A percentile compares a stretch with the other conserved stretches of the same genome.
phyloP scores from a whole-genome alignment of 2,329 filamentous ascomycete species.

The Emydomyces testavorans region DNA sequence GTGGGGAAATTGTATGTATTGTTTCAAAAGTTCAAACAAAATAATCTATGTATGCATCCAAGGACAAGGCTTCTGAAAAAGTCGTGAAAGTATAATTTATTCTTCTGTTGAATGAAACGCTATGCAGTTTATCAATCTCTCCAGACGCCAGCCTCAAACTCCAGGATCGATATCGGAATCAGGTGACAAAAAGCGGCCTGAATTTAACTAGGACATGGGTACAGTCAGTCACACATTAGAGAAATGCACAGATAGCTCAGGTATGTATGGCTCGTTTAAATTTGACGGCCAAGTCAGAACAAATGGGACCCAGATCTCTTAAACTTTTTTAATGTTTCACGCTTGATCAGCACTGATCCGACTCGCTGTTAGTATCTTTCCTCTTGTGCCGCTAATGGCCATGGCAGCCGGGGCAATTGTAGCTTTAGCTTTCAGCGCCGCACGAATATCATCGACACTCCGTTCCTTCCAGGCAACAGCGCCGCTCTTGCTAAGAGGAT shows the following conservation, averaged over 20 bases:
- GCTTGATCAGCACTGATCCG: constrained; percentile 1
- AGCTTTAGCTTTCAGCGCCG: constrained; percentile 31
- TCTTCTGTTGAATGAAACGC: constrained; percentile 2
- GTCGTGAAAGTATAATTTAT: too few relatives aligned
- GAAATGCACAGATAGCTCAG: background rate
- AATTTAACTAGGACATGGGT: background rate
- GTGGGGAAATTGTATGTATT: background rate
- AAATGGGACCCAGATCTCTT: background rate
- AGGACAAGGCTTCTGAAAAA: too few relatives aligned
- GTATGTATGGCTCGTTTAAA: background rate
- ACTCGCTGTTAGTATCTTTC: constrained; percentile 8
- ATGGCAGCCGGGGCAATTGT: constrained; percentile 14
- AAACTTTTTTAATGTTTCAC: background rate
- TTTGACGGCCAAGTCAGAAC: background rate
- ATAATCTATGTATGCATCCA: too few relatives aligned
- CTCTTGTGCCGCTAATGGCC: constrained; percentile 8
- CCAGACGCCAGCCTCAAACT: background rate
- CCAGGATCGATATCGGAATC: background rate
- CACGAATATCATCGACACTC: constrained; percentile 38
- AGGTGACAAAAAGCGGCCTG: background rate
- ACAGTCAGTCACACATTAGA: background rate
- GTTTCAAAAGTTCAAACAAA: too few relatives aligned
- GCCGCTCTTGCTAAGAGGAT: constrained; percentile 42
- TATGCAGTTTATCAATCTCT: constrained; percentile 2
- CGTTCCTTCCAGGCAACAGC: constrained; percentile 41